Evolutionary conservation across 2,329 filamentous ascomycete species (phyloP).

Genomic region (Thielaviopsis populi): DNA sequence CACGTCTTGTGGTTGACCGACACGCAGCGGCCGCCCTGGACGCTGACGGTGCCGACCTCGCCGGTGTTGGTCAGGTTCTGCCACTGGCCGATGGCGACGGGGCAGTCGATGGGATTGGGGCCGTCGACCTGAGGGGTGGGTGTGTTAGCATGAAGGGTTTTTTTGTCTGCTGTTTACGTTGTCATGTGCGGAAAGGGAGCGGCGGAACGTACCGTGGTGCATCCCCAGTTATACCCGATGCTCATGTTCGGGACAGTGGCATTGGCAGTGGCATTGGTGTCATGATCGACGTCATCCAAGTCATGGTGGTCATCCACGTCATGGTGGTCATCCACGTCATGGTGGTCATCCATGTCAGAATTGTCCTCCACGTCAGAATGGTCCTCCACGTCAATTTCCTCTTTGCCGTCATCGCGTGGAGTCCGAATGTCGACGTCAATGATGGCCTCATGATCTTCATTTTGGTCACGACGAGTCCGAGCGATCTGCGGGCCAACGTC

Average conservation of each 20-base stretch:
- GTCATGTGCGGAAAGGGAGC: neutral
- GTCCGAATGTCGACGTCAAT: too few species aligned
- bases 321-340: too few species aligned
- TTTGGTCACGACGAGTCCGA: too few species aligned
- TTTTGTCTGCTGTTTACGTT: neutral
- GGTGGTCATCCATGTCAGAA: too few species aligned
- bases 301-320: neutral
- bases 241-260: neutral
- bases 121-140: constrained; percentile 6
- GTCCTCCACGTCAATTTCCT: too few species aligned
- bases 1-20: constrained; percentile 11
- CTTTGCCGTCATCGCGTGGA: too few species aligned
- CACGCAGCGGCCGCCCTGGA: constrained; percentile 11
- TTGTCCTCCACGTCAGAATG: too few species aligned
- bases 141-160: neutral
- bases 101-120: constrained; percentile 15
- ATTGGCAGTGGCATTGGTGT: neutral
- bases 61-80: constrained; percentile 4
- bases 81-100: constrained; percentile 13
- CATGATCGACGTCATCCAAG: neutral
- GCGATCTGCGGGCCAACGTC: neutral
- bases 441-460: too few species aligned
- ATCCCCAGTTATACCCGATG: constrained; percentile 15
- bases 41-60: neutral
- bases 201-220: constrained; percentile 12